A percentile compares a stretch with the other conserved stretches of the same genome.
Conservation (phyloP, 1,284 basidiomycete genomes). For the Pseudozyma hubeiensis region DNA sequence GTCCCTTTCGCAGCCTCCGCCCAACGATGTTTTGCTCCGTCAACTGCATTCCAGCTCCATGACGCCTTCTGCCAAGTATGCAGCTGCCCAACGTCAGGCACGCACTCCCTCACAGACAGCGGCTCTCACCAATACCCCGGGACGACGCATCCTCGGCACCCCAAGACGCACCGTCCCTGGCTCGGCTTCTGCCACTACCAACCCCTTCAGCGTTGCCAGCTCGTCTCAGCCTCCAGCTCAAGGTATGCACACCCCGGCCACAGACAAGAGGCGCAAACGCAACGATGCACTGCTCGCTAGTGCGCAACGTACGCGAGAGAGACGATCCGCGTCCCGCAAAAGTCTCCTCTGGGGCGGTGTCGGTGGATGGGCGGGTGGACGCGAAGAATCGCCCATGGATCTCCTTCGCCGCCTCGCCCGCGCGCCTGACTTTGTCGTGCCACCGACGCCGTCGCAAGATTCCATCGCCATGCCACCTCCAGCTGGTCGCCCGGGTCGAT, state of each 20-base stretch:
- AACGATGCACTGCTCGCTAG: conserved; percentile 44
- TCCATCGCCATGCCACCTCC: conserved; percentile 46
- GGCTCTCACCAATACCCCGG: conserved; percentile 27
- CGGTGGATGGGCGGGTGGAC: conserved; percentile 49
- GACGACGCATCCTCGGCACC: conserved; percentile 36
- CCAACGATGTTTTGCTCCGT: conserved; percentile 42
- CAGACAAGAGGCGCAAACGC: conserved; percentile 48
- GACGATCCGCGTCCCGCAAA: conserved; percentile 25
- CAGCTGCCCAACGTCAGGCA: conserved; percentile 14
- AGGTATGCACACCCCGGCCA: conserved; percentile 44
- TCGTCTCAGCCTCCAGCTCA: conserved; percentile 9
- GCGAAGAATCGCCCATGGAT: conserved; percentile 54
- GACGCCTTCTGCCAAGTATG: conserved; percentile 36
- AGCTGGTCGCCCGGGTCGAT: conserved; percentile 8
- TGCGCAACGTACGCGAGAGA: conserved; percentile 40
- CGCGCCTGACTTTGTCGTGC: conserved; percentile 42
- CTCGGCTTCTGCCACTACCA: conserved; percentile 17
- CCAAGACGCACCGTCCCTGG: conserved; percentile 20
- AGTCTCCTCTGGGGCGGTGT: conserved; percentile 48
- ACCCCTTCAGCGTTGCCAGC: conserved; percentile 10
- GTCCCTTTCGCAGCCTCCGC: conserved; percentile 49
- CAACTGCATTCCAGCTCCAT: conserved; percentile 32
- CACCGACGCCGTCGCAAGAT: conserved; percentile 40
- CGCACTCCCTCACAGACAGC: conserved; percentile 30
- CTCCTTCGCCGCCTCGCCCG: conserved; percentile 42